phyloP scores from a whole-genome alignment of 768 basidiomycete genomes.

The Boletus reticuloceps region DNA sequence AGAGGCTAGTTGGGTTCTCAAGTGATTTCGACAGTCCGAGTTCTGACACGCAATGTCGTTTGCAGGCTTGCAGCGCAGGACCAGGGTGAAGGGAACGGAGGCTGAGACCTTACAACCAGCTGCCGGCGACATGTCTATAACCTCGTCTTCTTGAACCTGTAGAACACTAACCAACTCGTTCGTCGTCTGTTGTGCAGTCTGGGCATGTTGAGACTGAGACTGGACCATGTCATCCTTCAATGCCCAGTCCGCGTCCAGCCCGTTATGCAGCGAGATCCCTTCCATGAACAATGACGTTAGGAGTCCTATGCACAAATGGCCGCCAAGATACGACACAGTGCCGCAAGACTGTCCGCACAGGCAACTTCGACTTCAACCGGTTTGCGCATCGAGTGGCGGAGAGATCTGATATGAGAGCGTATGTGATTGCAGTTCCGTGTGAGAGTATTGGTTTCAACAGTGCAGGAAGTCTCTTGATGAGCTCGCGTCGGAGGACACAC shows the following conservation, averaged over 20 bases:
- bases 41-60: no score
- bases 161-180: neutral
- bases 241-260: slow-evolving; percentile 1
- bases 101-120: no score
- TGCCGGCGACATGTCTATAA: no score
- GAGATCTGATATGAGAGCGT: slow-evolving; percentile 34
- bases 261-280: neutral
- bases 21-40: no score
- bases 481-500: slow-evolving; percentile 46
- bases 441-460: slow-evolving; percentile 36
- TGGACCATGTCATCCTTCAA: neutral
- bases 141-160: neutral
- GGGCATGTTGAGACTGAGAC: neutral
- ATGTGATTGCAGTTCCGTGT: slow-evolving; percentile 41
- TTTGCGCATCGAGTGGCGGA: slow-evolving; percentile 30
- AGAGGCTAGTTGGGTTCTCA: no score
- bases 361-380: slow-evolving; percentile 38
- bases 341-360: slow-evolving; percentile 32
- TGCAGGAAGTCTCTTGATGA: slow-evolving; percentile 40
- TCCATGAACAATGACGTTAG: slow-evolving; percentile 7
- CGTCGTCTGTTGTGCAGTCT: neutral
- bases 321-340: slow-evolving; percentile 43
- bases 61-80: no score
- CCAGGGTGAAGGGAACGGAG: no score
- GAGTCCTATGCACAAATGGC: slow-evolving; percentile 26